Evolutionary conservation across 768 basidiomycete species (phyloP).

Genomic region (Tricholoma sp.): DNA sequence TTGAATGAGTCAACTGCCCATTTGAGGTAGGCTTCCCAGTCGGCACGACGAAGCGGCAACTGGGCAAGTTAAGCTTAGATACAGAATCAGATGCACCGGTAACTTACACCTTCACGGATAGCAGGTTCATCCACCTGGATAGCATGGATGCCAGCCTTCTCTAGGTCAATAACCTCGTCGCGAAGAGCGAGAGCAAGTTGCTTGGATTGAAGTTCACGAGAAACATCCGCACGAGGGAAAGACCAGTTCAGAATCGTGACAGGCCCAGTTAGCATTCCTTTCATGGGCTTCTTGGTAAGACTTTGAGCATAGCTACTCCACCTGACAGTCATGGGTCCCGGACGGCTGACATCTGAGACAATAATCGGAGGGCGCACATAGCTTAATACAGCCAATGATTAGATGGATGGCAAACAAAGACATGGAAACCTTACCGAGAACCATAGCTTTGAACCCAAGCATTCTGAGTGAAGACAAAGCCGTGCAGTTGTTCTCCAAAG

Average conservation of each 20-base stretch:
- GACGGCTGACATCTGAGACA: conserved; percentile 95
- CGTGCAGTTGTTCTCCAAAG: conserved; percentile 93
- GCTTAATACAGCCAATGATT: conserved; percentile 27
- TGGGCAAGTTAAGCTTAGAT: conserved; percentile 21
- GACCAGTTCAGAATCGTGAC: conserved; percentile 99
- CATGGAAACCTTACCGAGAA: conserved; percentile 61
- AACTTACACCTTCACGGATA: conserved; percentile 91
- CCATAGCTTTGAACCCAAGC: conserved; percentile 99
- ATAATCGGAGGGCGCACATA: conserved; percentile 99
- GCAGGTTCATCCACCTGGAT: conserved; percentile 99
- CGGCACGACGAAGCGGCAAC: conserved; percentile 92
- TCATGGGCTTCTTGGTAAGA: conserved; percentile 90
- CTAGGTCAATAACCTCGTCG: conserved; percentile 96
- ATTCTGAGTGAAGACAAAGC: conserved; percentile 98
- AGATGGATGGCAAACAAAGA: conserved; percentile 3
- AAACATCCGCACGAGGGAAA: conserved; percentile 98
- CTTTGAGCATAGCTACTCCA: conserved; percentile 98
- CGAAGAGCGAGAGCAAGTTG: conserved; percentile 97
- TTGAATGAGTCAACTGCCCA: conserved; percentile 99
- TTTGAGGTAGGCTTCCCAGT: conserved; percentile 94
- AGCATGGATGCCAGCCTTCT: conserved; percentile 93
- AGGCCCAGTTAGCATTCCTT: conserved; percentile 98
- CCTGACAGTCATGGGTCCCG: conserved; percentile 88
- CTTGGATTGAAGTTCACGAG: conserved; percentile 95
- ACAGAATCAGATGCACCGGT: background rate